Evolutionary conservation across 1,284 basidiomycete genomes (phyloP), one percentile per base, ranked within the genome.

Genomic region (Rhodotorula sp.): DNA sequence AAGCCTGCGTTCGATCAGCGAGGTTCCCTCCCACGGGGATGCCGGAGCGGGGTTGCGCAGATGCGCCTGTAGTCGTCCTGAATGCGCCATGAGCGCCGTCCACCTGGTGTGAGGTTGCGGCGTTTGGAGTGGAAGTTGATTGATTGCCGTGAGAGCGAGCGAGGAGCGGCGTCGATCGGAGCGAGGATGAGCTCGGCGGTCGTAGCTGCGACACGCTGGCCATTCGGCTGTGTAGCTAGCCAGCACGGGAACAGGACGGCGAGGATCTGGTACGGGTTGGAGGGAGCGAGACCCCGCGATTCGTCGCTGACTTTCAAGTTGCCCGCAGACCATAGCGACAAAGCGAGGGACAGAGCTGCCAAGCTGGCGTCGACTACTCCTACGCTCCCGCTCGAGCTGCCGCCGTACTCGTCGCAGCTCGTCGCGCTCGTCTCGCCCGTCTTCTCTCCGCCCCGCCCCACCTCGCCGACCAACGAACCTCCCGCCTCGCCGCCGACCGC

Each of bases 351-450:
- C 5, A 30, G 53, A 3, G 30, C 30, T 17, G 49, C 14, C 59
- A 67, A 33, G 55, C 44, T 70, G 69, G 66, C 62, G 48, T 46
- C 45, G 26, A 62, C 59, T 5, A 62, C 66, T 37, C 63, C 62
- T 2, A 60, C 60, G 0, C 44, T 62, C 44, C 72, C 73, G 4
- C 68, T 76, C n/a, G 71, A 73, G 59, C 73, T 76, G 6, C 70
- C 75, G 10, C 75, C 75, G 6, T 77, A 73, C 68, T 33, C 64
- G 42, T 15, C 53, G 14, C 53, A 54, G 53, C 66, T 75, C 44
- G 56, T 64, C 65, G 53, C 66, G 24, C 56, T 76, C 51, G 49
- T 75, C 57, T 44, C 54, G 12, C 72, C 68, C 33, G 63, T 73
- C 26, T 73, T 75, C 51, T 22, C 20, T 24, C 24, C 66, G 33